These are phyloP conservation scores for Colletotrichum euphorbiae DNA, from an alignment of 2,329 filamentous ascomycete species.

Conservation along the genomic window DNA sequence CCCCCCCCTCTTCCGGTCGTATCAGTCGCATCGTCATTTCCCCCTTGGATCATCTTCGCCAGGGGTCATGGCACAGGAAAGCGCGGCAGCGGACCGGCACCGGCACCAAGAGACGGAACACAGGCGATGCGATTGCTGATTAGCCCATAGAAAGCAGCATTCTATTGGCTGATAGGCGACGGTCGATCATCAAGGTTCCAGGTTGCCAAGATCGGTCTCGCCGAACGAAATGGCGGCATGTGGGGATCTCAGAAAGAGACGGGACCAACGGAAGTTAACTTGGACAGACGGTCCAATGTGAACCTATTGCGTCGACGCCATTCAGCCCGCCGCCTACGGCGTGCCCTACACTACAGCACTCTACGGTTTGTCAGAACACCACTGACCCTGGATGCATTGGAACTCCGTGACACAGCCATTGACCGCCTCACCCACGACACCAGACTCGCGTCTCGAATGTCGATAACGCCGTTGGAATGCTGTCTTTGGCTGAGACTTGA, in stretches of 20 bases:
- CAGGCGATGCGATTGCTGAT: not conserved
- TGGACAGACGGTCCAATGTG: not conserved
- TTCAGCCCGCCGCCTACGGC: too few relatives aligned
- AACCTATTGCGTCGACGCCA: too few relatives aligned
- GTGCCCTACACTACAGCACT: too few relatives aligned
- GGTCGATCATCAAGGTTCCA: slow-evolving; percentile 22
- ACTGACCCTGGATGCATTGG: not conserved
- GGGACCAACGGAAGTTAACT: not conserved
- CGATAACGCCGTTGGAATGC: slow-evolving; percentile 8
- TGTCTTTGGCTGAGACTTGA: not conserved
- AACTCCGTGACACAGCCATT: slow-evolving; percentile 20
- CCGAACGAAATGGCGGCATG: slow-evolving; percentile 22
- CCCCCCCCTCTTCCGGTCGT: not conserved
- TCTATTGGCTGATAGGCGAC: slow-evolving; percentile 28
- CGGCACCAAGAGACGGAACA: not conserved
- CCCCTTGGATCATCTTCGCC: not conserved
- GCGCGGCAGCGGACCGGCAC: slow-evolving; percentile 7
- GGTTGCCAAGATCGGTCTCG: slow-evolving; percentile 35
- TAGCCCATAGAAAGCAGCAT: not conserved
- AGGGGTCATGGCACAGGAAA: slow-evolving; percentile 4
- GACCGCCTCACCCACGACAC: too few relatives aligned
- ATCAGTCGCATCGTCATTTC: slow-evolving; percentile 6
- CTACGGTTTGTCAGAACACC: not conserved
- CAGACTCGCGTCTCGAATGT: slow-evolving; percentile 18
- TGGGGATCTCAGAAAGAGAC: not conserved